These are phyloP conservation scores for Wickerhamiella nectarea DNA, from an alignment of 805 yeast species.

Conservation along the genomic window DNA sequence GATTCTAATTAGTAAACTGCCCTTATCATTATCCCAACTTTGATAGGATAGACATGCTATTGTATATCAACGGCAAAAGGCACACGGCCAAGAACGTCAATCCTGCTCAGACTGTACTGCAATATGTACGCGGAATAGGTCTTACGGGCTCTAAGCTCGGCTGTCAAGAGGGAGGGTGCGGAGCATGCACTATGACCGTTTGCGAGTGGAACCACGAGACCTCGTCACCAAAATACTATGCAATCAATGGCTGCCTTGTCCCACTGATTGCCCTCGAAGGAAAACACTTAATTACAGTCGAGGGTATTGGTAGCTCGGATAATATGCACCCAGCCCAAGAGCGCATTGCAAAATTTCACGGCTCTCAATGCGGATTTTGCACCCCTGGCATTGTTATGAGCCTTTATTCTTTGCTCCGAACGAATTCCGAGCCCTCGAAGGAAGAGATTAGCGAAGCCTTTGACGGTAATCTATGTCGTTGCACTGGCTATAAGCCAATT, in stretches of 20 bases:
- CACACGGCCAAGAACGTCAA: slow-evolving; percentile 29
- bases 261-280: slow-evolving; percentile 35
- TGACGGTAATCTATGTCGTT: slow-evolving; percentile 37
- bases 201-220: slow-evolving; percentile 25
- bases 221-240: slow-evolving; percentile 25
- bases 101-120: slow-evolving; percentile 33
- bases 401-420: slow-evolving; percentile 31
- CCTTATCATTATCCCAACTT: not conserved
- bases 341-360: slow-evolving; percentile 35
- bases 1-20: not conserved
- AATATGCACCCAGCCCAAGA: slow-evolving; percentile 38
- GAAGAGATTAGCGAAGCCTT: slow-evolving; percentile 33
- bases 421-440: slow-evolving; percentile 29
- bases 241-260: slow-evolving; percentile 36
- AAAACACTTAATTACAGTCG: slow-evolving; percentile 35
- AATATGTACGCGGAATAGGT: slow-evolving; percentile 29
- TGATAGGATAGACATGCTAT: slow-evolving; percentile 16
- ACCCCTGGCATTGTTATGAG: slow-evolving; percentile 41
- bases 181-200: slow-evolving; percentile 36
- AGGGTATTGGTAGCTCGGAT: slow-evolving; percentile 32
- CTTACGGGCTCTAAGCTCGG: slow-evolving; percentile 36
- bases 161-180: slow-evolving; percentile 40
- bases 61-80: slow-evolving; percentile 32
- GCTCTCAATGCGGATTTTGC: slow-evolving; percentile 40
- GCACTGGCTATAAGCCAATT: slow-evolving; percentile 40